A percentile compares a stretch with the other conserved stretches of the same genome.
These are phyloP conservation scores for Lepidium didymum DNA, from an alignment of 345 rosid genomes.

Conservation along the genomic window DNA sequence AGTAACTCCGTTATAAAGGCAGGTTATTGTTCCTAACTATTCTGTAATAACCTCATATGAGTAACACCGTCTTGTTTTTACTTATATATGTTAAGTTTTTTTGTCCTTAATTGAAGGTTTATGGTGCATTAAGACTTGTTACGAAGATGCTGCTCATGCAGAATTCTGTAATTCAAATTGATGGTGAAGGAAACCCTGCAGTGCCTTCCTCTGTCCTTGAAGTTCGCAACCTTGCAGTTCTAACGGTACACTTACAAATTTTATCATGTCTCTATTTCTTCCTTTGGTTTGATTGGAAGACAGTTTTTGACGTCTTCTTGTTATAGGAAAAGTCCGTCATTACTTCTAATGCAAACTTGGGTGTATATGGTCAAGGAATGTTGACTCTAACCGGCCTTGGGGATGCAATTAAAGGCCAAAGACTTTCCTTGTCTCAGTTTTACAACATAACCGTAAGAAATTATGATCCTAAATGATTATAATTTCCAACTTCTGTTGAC, in stretches of 20 bases:
- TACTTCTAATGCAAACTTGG: constrained; percentile 82
- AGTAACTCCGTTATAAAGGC: constrained; percentile 93
- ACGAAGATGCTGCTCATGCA: constrained; percentile 92
- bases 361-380: constrained; percentile 90
- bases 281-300: constrained; percentile 4
- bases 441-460: constrained; percentile 87
- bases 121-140: constrained; percentile 88
- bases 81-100: background rate
- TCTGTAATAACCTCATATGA: background rate
- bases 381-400: constrained; percentile 73
- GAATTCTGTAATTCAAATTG: constrained; percentile 89
- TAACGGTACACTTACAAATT: constrained; percentile 53
- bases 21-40: constrained; percentile 26
- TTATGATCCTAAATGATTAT: background rate
- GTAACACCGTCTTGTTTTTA: background rate
- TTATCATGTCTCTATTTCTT: background rate
- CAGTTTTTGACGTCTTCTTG: constrained; percentile 19
- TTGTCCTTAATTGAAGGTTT: constrained; percentile 55
- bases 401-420: constrained; percentile 89
- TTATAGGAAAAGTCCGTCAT: constrained; percentile 77
- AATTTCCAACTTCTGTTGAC: constrained; percentile 6
- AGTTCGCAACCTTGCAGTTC: constrained; percentile 92
- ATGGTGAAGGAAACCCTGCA: constrained; percentile 86
- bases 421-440: constrained; percentile 87
- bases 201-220: constrained; percentile 89